Base-by-base conservation (phyloP, 2,329 filamentous ascomycete genomes). In the Chrysoporthe deuterocubensis region DNA sequence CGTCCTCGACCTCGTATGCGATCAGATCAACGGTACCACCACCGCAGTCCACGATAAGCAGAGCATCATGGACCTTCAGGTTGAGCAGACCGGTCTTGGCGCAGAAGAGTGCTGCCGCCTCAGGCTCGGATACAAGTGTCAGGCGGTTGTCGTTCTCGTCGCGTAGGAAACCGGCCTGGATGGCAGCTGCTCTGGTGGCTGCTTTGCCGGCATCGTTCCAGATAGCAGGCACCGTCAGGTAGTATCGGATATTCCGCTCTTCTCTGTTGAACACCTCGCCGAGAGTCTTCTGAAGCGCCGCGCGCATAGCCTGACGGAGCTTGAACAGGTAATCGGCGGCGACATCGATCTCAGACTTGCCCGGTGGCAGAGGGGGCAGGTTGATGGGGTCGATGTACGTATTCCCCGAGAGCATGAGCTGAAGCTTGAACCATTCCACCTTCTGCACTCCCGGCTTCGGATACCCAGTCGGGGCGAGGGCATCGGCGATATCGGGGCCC, bases 261-360 rank as follows among this genome's bases (percentile, higher is more conserved):
- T 98, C 96, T 80, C 96, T 87, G 81, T 96, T 97, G 81, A 98
- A 99, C 0, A 99, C 96, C 78, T 98, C 96, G 65, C 96, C 96
- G 42, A 98, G 85, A 1, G 94, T 97, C 87, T 98, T 98, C 79
- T 97, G 94, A 69, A 99, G 84, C 75, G 97, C 94, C 70, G 94
- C 92, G 74, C 96, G 90, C 94, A 98, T 97, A 1, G 96, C 96
- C 82, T 97, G 94, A 73, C 96, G 92, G 70, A 99, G 87, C 83
- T 98, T 97, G 86, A 97, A 98, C 62, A 99, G 91, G 80, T 98
- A 99, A 79, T 98, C 96, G 78, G 96, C 96, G n/a, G 96, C 95
- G 63, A 98, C 96, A 81, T 99, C 96, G 80, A 98, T 97, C 82
- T 98, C 96, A 37, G 95, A 97, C 85, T 98, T 98, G 81, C 96